Conservation (phyloP, 305 asterid species). For the Fraxinus ornus region DNA sequence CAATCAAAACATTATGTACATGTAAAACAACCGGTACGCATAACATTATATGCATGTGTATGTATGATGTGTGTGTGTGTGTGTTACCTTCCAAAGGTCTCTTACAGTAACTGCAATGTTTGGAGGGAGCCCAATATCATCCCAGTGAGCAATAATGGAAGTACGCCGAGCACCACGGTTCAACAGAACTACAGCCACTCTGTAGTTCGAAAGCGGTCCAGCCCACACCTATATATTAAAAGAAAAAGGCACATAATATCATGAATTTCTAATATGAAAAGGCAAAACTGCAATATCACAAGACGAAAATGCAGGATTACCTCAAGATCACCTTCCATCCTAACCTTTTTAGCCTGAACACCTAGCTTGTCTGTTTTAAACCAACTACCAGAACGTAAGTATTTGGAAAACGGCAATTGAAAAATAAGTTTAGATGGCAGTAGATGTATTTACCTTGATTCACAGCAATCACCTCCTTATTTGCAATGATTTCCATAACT, state of each 20-base stretch:
- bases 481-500: constrained; percentile 55
- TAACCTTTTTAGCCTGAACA: constrained; percentile 71
- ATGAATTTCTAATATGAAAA: not conserved
- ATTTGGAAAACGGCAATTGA: too few species aligned
- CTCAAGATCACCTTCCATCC: constrained; percentile 78
- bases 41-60: not conserved
- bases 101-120: constrained; percentile 46
- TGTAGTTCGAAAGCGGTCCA: constrained; percentile 65
- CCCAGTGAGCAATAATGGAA: constrained; percentile 72
- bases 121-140: constrained; percentile 68
- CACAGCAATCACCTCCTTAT: constrained; percentile 71
- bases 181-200: constrained; percentile 64
- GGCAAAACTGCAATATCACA: not conserved
- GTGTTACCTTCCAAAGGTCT: constrained; percentile 75
- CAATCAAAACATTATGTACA: too few species aligned
- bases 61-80: not conserved
- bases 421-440: not conserved
- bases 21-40: not conserved
- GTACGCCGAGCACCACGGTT: constrained; percentile 49
- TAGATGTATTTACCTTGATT: constrained; percentile 58
- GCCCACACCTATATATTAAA: constrained; percentile 64
- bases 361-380: constrained; percentile 57
- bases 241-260: not conserved
- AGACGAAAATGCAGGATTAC: constrained; percentile 29
- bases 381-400: not conserved